These are phyloP conservation scores for Candida sp. DNA, from an alignment of 1,139 yeast genomes.

Conservation along the genomic window DNA sequence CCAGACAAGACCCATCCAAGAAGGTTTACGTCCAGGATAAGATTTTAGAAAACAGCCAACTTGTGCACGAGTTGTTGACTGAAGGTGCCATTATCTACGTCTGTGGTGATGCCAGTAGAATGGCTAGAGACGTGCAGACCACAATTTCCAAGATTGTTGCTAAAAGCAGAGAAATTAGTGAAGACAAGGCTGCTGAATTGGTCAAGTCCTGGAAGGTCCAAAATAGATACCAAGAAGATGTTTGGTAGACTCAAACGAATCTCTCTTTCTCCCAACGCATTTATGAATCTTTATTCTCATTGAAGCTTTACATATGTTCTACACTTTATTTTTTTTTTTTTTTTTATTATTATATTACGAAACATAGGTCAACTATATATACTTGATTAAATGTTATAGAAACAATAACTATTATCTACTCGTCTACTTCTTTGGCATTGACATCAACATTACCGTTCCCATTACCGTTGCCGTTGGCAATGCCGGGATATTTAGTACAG, in stretches of 20 bases:
- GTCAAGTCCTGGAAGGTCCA: conserved; percentile 82
- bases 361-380: neutral
- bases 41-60: conserved; percentile 59
- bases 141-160: conserved; percentile 69
- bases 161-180: conserved; percentile 58
- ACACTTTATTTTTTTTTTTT: neutral
- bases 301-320: neutral
- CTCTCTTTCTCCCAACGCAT: neutral
- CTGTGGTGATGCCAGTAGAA: conserved; percentile 95
- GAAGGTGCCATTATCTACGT: conserved; percentile 90
- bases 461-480: neutral
- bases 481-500: conserved; percentile 23
- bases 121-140: conserved; percentile 96
- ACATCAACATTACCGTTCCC: neutral
- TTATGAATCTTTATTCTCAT: neutral
- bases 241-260: conserved; percentile 61
- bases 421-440: neutral
- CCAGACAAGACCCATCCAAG: conserved; percentile 64
- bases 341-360: neutral
- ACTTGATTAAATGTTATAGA: neutral
- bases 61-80: conserved; percentile 61
- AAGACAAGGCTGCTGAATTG: conserved; percentile 75
- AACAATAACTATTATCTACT: neutral
- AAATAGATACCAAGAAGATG: conserved; percentile 96
- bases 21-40: conserved; percentile 92